These are phyloP conservation scores for Setaria italica DNA, from an alignment of 202 grass and related monocot species.

Conservation along the genomic window DNA sequence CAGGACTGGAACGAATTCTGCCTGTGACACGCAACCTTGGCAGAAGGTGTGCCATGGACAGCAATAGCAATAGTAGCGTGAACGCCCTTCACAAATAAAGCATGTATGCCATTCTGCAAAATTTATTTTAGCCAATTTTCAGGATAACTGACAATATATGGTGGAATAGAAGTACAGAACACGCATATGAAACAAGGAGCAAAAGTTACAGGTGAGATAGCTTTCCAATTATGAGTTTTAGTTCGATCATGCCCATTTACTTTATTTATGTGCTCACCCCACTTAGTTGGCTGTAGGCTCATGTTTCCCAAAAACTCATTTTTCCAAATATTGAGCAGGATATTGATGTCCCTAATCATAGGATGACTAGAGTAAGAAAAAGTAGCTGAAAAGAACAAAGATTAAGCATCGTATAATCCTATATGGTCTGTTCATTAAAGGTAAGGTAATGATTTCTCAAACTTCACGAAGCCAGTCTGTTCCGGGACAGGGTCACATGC, in stretches of 20 bases:
- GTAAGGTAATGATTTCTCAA: slow-evolving; percentile 8
- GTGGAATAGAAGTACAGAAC: slow-evolving; percentile 9
- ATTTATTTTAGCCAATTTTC: slow-evolving; percentile 10
- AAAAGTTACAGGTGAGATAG: slow-evolving; percentile 8
- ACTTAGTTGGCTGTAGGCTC: not conserved
- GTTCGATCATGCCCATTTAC: not conserved
- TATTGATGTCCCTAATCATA: not conserved
- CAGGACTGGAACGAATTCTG: slow-evolving; percentile 64
- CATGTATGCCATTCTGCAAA: slow-evolving; percentile 88
- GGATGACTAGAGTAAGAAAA: not conserved
- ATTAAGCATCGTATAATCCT: not conserved
- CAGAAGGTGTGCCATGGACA: slow-evolving; percentile 70
- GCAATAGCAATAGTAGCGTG: slow-evolving; percentile 69
- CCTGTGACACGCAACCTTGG: slow-evolving; percentile 60
- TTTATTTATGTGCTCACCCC: not conserved
- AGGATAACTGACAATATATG: not conserved
- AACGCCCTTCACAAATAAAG: slow-evolving; percentile 68
- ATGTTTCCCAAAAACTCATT: not conserved
- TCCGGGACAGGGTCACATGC: not conserved
- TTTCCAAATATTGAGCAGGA: slow-evolving; percentile 11
- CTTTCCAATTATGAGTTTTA: not conserved
- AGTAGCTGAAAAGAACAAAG: slow-evolving; percentile 21
- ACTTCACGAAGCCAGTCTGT: not conserved
- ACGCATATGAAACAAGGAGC: slow-evolving; percentile 21
- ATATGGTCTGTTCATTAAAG: not conserved